Evolutionary conservation across 108 stramenopile genomes (phyloP).

Genomic region (Skeletonema menzelii): DNA sequence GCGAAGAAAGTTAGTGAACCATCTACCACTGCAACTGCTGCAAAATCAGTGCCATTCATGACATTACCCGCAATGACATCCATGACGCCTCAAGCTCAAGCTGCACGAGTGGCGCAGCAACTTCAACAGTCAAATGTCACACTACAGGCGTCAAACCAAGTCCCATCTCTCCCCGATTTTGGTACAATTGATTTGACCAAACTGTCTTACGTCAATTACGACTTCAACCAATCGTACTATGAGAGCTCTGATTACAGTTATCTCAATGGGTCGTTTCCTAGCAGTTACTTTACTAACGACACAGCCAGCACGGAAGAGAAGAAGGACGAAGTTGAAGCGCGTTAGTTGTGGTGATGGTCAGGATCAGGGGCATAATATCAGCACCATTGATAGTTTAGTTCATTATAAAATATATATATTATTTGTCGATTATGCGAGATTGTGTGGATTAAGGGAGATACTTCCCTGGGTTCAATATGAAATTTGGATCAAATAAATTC

Average conservation of each 20-base stretch:
- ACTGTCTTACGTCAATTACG: not conserved
- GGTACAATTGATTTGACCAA: not conserved
- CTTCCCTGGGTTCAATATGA: slow-evolving; percentile 87
- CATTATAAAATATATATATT: not conserved
- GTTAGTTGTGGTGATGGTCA: not conserved
- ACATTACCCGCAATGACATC: not conserved
- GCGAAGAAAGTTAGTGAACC: not conserved
- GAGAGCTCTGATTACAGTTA: not conserved
- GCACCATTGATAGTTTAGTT: not conserved
- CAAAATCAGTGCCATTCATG: not conserved
- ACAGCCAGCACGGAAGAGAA: not conserved
- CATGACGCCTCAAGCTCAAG: not conserved
- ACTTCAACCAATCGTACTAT: not conserved
- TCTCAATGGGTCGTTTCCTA: not conserved
- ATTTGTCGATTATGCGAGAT: no score
- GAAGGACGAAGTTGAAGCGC: not conserved
- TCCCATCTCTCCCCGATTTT: not conserved
- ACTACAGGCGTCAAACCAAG: not conserved
- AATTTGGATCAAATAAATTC: slow-evolving; percentile 70
- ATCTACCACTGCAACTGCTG: not conserved
- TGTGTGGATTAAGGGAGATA: slow-evolving; percentile 48
- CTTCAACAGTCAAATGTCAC: not conserved
- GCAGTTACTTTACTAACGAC: not conserved
- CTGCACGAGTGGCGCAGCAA: not conserved
- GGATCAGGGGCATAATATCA: not conserved